Conservation (phyloP, 305 asterid species). For the Fraxinus sp. region DNA sequence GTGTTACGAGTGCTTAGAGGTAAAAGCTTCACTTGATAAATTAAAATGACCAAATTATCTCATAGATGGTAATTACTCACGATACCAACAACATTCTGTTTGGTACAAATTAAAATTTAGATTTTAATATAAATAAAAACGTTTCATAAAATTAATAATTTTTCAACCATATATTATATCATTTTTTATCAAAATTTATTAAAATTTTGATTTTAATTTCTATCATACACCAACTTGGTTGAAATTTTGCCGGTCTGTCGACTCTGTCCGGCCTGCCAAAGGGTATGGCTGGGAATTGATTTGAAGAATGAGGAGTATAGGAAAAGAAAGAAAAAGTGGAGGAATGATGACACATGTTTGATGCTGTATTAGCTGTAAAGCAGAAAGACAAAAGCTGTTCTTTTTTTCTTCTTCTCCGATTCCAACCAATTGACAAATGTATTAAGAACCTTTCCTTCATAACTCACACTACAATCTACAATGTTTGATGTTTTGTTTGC, state of each 20-base stretch:
- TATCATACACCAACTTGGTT: not conserved
- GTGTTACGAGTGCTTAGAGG: not conserved
- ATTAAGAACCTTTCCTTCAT: not conserved
- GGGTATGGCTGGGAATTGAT: not conserved
- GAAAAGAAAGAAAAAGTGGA: not conserved
- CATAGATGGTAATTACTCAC: not conserved
- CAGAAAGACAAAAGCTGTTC: not conserved
- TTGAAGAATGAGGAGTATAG: not conserved
- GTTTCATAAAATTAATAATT: too few relatives aligned
- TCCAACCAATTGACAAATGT: not conserved
- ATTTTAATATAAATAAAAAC: too few relatives aligned
- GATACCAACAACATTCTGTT: too few relatives aligned
- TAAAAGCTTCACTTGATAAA: not conserved
- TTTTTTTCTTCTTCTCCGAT: not conserved
- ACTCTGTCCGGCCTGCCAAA: not conserved
- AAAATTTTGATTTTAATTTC: not conserved
- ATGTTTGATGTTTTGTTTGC: not conserved
- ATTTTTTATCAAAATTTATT: too few relatives aligned
- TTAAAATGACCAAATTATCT: not conserved
- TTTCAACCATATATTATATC: too few relatives aligned
- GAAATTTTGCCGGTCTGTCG: not conserved
- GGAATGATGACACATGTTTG: not conserved
- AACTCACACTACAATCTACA: not conserved
- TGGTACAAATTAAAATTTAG: too few relatives aligned
- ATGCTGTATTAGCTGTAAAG: slow-evolving; percentile 10